A percentile compares a stretch with the other conserved stretches of the same genome.
Conservation (phyloP, 1,139 yeast species). For the Magnusiomyces paraingens region DNA sequence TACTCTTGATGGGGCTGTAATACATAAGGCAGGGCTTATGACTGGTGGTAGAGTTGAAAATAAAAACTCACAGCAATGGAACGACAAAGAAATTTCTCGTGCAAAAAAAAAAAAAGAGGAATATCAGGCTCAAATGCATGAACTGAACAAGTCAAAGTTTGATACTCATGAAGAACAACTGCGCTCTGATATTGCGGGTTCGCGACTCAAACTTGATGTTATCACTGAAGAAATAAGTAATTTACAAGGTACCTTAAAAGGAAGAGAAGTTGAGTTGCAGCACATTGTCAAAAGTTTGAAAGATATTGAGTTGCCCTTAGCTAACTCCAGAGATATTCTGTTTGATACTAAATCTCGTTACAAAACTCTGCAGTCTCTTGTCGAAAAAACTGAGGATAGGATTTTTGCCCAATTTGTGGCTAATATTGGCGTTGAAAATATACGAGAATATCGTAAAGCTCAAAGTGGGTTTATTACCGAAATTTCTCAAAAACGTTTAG, state of each 20-base stretch:
- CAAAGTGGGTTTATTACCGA: constrained; percentile 59
- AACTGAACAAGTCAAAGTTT: constrained; percentile 41
- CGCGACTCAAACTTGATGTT: constrained; percentile 51
- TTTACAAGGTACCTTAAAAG: constrained; percentile 47
- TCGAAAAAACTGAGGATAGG: constrained; percentile 23
- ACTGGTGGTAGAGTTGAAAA: constrained; percentile 67
- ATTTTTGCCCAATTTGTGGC: constrained; percentile 52
- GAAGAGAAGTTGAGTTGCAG: constrained; percentile 49
- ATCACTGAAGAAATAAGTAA: constrained; percentile 47
- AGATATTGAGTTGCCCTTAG: constrained; percentile 18
- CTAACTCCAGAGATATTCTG: constrained; percentile 19
- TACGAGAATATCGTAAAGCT: constrained; percentile 54
- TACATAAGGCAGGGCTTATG: constrained; percentile 84
- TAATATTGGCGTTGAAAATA: constrained; percentile 45
- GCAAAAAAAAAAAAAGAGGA: constrained; percentile 58
- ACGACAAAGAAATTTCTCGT: constrained; percentile 58
- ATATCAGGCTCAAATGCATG: constrained; percentile 46
- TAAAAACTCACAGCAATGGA: constrained; percentile 51
- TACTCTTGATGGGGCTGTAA: constrained; percentile 75
- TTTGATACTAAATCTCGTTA: constrained; percentile 27
- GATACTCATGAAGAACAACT: constrained; percentile 53
- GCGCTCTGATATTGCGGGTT: constrained; percentile 45
- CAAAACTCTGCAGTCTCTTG: constrained; percentile 25
- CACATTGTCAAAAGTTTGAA: constrained; percentile 38
- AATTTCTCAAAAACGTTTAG: constrained; percentile 58